Evolutionary conservation across 2,329 filamentous ascomycete genomes (phyloP).

Genomic region (Fusarium compactum): DNA sequence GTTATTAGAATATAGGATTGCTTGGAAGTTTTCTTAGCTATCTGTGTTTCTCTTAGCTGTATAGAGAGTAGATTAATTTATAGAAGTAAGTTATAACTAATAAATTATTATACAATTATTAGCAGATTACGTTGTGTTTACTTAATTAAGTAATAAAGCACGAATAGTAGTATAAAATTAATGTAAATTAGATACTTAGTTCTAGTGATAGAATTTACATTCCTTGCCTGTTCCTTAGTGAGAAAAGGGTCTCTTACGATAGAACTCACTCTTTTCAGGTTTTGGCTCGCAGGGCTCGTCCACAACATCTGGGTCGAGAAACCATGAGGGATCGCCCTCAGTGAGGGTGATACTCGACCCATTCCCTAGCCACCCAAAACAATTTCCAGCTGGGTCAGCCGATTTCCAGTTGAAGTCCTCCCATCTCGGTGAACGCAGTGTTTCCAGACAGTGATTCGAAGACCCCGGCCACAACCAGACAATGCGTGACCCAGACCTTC

Average conservation of each 20-base stretch:
- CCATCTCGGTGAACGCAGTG: constrained; percentile 18
- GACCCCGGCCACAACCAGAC: constrained; percentile 25
- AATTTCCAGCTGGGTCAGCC: constrained; percentile 8
- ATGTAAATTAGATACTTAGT: no score
- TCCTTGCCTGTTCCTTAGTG: neutral
- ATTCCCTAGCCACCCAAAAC: constrained; percentile 20
- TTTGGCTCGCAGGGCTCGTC: constrained; percentile 13
- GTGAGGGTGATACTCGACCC: constrained; percentile 20
- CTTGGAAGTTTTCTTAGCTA: no score
- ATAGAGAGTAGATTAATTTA: no score
- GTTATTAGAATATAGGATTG: no score
- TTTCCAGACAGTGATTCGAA: constrained; percentile 18
- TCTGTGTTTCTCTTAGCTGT: no score
- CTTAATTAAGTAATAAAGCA: no score
- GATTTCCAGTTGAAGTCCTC: constrained; percentile 21
- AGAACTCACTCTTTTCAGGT: constrained; percentile 16
- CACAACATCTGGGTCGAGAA: constrained; percentile 13
- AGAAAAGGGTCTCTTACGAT: constrained; percentile 14
- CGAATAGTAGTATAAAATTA: no score
- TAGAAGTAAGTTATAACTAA: no score
- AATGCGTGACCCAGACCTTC: constrained; percentile 3
- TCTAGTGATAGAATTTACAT: no score
- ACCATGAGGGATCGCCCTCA: constrained; percentile 27
- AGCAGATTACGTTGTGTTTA: no score
- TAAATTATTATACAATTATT: no score